These are phyloP conservation scores for Lenzites betulinus DNA, from an alignment of 768 basidiomycete genomes.

Conservation along the genomic window DNA sequence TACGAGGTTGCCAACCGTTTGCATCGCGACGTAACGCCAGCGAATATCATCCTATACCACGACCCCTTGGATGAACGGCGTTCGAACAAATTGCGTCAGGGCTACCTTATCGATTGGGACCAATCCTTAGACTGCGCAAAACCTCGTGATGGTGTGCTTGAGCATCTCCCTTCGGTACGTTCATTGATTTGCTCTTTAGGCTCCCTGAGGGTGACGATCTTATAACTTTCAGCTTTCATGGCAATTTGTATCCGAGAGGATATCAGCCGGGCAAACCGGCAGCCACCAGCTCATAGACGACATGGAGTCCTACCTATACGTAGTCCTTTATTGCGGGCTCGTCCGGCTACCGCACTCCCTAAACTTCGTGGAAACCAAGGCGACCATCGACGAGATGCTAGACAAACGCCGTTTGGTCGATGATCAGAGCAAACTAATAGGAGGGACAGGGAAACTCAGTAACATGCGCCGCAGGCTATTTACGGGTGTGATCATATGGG, in stretches of 20 bases:
- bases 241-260: background rate
- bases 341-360: background rate
- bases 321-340: constrained; percentile 2
- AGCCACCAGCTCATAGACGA: constrained; percentile 1
- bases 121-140: background rate
- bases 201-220: too few species aligned
- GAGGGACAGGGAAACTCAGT: background rate
- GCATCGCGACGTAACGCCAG: background rate
- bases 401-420: background rate
- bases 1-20: background rate
- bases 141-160: background rate
- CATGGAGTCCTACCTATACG: constrained; percentile 5
- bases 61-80: background rate
- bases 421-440: background rate
- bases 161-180: background rate
- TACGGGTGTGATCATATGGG: background rate
- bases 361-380: background rate
- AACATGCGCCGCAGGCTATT: background rate
- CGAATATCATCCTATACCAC: background rate
- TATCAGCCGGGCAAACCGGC: background rate
- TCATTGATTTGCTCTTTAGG: background rate
- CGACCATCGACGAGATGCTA: too few species aligned
- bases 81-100: background rate
- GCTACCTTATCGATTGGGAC: constrained; percentile 11
- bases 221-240: too few species aligned